Evolutionary conservation across 2,329 filamentous ascomycete species (phyloP).

Genomic region (Neoscytalidium dimidiatum): DNA sequence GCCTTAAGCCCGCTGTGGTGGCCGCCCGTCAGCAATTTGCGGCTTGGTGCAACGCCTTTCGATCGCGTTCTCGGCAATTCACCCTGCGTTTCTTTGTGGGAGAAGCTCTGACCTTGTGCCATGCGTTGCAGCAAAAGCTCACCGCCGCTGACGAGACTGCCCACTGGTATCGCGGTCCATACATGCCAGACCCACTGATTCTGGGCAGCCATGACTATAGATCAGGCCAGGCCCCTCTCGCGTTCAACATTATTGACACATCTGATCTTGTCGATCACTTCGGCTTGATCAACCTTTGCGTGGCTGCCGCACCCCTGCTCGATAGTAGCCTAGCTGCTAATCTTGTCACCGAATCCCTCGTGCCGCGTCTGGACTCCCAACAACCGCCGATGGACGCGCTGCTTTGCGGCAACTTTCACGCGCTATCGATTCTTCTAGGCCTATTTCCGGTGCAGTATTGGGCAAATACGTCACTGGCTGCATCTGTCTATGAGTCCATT

Average conservation of each 20-base stretch:
- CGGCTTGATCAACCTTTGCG: conserved; percentile 49
- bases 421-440: conserved; percentile 50
- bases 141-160: conserved; percentile 24
- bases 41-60: conserved; percentile 49
- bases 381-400: conserved; percentile 27
- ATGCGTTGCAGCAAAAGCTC: conserved; percentile 49
- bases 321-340: conserved; percentile 46
- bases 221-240: conserved; percentile 29
- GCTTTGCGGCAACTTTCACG: conserved; percentile 47
- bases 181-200: conserved; percentile 47
- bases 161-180: conserved; percentile 35
- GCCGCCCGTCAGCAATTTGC: conserved; percentile 50
- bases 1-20: conserved; percentile 22
- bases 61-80: conserved; percentile 31
- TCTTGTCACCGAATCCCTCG: conserved; percentile 49
- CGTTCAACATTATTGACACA: conserved; percentile 60
- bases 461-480: conserved; percentile 45
- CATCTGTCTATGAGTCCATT: conserved; percentile 26
- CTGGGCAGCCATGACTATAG: conserved; percentile 45
- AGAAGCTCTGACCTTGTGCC: conserved; percentile 55
- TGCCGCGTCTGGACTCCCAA: conserved; percentile 30
- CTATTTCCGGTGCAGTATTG: conserved; percentile 54
- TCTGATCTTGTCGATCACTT: conserved; percentile 49
- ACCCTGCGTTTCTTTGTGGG: conserved; percentile 50
- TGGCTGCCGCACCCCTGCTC: conserved; percentile 52